These are phyloP conservation scores for Tricholoma hemisulphureum DNA, from an alignment of 768 basidiomycete species.

Conservation along the genomic window DNA sequence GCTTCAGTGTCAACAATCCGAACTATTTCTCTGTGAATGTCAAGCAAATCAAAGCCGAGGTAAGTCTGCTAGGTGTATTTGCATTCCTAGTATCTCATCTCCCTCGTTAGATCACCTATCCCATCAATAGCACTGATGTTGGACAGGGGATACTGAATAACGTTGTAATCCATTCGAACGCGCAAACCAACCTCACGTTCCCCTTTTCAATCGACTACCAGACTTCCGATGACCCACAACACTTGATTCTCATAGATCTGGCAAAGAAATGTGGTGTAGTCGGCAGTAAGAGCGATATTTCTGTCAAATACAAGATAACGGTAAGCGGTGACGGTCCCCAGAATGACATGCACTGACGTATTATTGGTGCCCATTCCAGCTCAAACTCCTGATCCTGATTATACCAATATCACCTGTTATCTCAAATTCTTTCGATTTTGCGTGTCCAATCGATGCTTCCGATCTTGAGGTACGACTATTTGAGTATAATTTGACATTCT, in stretches of 20 bases:
- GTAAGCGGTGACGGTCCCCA: constrained; percentile 35
- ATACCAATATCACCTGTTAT: constrained; percentile 67
- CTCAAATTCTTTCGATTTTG: constrained; percentile 57
- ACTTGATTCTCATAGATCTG: constrained; percentile 58
- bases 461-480: constrained; percentile 28
- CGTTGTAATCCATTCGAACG: constrained; percentile 48
- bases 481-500: not conserved
- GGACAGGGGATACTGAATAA: constrained; percentile 56
- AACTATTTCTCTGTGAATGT: constrained; percentile 76
- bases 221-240: constrained; percentile 48
- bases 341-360: not conserved
- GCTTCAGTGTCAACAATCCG: constrained; percentile 69
- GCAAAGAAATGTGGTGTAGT: constrained; percentile 58
- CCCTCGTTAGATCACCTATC: constrained; percentile 62
- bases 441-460: constrained; percentile 53
- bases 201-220: constrained; percentile 71
- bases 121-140: constrained; percentile 66
- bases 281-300: constrained; percentile 47
- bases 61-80: constrained; percentile 23
- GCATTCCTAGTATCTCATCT: not conserved
- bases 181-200: constrained; percentile 68
- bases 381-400: constrained; percentile 63
- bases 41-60: constrained; percentile 61
- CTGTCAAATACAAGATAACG: constrained; percentile 64
- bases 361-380: constrained; percentile 32